Evolutionary conservation across 2,329 filamentous ascomycete genomes (phyloP).

Genomic region (Rugonectria rugulosa): DNA sequence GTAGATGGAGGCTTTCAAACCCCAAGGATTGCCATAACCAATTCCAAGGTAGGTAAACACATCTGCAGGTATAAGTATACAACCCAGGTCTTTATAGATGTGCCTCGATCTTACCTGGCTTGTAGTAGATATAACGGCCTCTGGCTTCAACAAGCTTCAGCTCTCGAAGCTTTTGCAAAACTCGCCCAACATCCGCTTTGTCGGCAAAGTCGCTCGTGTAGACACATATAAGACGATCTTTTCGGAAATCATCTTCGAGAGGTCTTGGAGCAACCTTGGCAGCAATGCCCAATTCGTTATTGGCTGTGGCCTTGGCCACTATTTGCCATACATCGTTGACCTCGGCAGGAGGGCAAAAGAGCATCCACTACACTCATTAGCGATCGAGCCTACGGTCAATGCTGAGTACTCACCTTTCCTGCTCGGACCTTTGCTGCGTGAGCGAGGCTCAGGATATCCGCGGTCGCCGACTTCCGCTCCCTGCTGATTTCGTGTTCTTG

Average conservation of each 20-base stretch:
- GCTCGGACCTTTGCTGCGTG: constrained; percentile 62
- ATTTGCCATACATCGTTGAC: constrained; percentile 71
- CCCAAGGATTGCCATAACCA: constrained; percentile 66
- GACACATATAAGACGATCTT: constrained; percentile 72
- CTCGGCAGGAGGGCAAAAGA: constrained; percentile 64
- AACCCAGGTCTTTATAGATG: background rate
- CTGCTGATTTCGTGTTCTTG: constrained; percentile 57
- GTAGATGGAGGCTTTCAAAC: constrained; percentile 66
- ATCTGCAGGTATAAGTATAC: constrained; percentile 53
- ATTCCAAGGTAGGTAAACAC: constrained; percentile 74
- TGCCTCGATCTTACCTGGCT: constrained; percentile 67
- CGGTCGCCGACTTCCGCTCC: constrained; percentile 56
- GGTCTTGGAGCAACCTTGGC: constrained; percentile 74
- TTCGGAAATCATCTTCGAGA: constrained; percentile 47
- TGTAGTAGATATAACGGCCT: constrained; percentile 74
- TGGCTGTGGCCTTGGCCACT: constrained; percentile 71
- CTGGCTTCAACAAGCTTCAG: constrained; percentile 64
- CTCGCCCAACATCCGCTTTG: constrained; percentile 70
- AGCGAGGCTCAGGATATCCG: constrained; percentile 69
- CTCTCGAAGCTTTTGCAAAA: constrained; percentile 68
- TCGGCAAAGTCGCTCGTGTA: constrained; percentile 82
- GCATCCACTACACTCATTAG: constrained; percentile 70
- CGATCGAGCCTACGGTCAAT: constrained; percentile 10
- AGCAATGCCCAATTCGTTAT: constrained; percentile 72
- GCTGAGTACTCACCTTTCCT: constrained; percentile 64